Percentiles rank a stretch among this genome's conserved stretches.
Conservation (phyloP, 1,139 yeast genomes). For the Candida neerlandica region DNA sequence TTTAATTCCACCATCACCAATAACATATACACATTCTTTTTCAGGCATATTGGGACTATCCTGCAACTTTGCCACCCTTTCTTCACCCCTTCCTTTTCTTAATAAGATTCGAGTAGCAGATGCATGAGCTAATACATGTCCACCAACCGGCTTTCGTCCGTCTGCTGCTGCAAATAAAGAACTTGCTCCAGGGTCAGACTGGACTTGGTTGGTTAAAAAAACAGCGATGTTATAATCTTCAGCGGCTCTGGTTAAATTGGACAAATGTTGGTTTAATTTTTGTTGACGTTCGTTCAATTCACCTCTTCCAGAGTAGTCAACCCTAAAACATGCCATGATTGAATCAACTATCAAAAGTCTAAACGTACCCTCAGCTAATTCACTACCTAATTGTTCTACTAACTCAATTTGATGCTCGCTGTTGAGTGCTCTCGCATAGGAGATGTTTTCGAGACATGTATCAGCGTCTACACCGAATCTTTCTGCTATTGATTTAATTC, state of each 20-base stretch:
- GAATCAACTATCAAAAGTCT: constrained; percentile 52
- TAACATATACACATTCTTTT: constrained; percentile 55
- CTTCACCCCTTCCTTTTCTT: constrained; percentile 66
- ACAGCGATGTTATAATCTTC: constrained; percentile 64
- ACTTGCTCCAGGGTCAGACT: constrained; percentile 70
- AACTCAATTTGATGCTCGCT: constrained; percentile 65
- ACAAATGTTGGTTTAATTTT: constrained; percentile 57
- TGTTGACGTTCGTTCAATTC: constrained; percentile 65
- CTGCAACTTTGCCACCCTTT: constrained; percentile 62
- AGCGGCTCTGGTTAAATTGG: constrained; percentile 52
- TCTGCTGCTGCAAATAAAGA: constrained; percentile 65
- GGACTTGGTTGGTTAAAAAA: constrained; percentile 64
- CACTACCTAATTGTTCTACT: constrained; percentile 52
- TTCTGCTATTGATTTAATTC: constrained; percentile 56
- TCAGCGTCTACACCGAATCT: constrained; percentile 57
- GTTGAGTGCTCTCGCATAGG: constrained; percentile 61
- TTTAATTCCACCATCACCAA: constrained; percentile 54
- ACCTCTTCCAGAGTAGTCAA: constrained; percentile 62
- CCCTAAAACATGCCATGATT: constrained; percentile 64
- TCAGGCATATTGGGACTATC: constrained; percentile 69
- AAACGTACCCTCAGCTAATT: constrained; percentile 52
- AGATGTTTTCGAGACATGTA: constrained; percentile 52
- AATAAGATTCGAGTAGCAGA: constrained; percentile 61
- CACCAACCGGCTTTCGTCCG: constrained; percentile 68
- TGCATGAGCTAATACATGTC: constrained; percentile 66